Percentiles rank a stretch among this genome's conserved stretches.
Conservation (phyloP, 2,329 filamentous ascomycete species). For the Cladosporium sp. region DNA sequence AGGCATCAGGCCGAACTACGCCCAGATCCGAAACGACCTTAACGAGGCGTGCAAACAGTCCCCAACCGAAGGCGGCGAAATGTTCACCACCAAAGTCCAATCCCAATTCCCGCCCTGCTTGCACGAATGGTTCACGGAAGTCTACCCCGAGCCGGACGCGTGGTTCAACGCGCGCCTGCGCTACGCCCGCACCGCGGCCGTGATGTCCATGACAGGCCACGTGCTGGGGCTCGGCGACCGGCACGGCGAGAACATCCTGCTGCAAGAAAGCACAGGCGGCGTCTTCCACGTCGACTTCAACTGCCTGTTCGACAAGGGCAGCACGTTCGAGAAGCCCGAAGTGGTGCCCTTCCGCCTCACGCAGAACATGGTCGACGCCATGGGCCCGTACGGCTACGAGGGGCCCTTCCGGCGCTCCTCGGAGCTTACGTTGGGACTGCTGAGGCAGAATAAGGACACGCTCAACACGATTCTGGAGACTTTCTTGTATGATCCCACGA, state of each 20-base stretch:
- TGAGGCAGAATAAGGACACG: slow-evolving; percentile 90
- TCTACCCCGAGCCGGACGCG: slow-evolving; percentile 84
- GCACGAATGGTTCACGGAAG: slow-evolving; percentile 91
- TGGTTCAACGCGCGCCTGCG: slow-evolving; percentile 88
- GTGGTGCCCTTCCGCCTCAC: slow-evolving; percentile 93
- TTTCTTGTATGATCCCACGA: slow-evolving; percentile 93
- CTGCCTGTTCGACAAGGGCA: slow-evolving; percentile 96
- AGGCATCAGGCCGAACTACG: slow-evolving; percentile 64
- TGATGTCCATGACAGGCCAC: slow-evolving; percentile 99
- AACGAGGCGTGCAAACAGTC: slow-evolving; percentile 61
- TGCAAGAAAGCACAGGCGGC: slow-evolving; percentile 90
- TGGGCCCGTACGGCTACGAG: slow-evolving; percentile 92
- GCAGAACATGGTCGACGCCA: slow-evolving; percentile 97
- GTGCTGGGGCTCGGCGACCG: slow-evolving; percentile 90
- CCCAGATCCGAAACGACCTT: slow-evolving; percentile 55
- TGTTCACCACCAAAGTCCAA: slow-evolving; percentile 67
- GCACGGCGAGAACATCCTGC: slow-evolving; percentile 93
- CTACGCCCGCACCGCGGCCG: slow-evolving; percentile 90
- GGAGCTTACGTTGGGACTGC: slow-evolving; percentile 78
- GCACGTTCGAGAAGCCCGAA: slow-evolving; percentile 93
- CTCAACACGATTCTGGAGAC: slow-evolving; percentile 96
- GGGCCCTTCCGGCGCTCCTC: slow-evolving; percentile 85
- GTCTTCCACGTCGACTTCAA: slow-evolving; percentile 99
- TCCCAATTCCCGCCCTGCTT: slow-evolving; percentile 75
- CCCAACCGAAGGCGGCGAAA: slow-evolving; percentile 52